phyloP scores from a whole-genome alignment of 1,139 yeast genomes.

The Arxiozyma slooffiae region DNA sequence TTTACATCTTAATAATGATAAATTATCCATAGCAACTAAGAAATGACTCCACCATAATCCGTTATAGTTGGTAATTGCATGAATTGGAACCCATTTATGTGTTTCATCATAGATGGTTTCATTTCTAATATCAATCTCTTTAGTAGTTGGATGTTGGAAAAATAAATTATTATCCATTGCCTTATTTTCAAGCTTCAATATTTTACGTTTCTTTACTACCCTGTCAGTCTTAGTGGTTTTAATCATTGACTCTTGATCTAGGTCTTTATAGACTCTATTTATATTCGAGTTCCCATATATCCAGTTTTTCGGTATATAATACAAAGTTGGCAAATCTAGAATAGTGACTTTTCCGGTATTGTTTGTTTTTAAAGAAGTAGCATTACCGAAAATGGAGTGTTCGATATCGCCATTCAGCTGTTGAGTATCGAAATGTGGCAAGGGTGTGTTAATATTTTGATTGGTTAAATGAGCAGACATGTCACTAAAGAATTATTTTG shows the following conservation, averaged over 20 bases:
- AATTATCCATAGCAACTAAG: conserved; percentile 7
- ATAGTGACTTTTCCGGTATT: background rate
- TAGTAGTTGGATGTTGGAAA: background rate
- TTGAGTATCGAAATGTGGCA: background rate
- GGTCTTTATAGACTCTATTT: background rate
- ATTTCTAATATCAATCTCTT: background rate
- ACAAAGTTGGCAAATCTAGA: background rate
- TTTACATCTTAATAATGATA: conserved; percentile 11
- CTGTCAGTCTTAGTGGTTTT: background rate
- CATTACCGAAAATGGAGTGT: background rate
- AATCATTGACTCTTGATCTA: background rate
- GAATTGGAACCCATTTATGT: conserved; percentile 12
- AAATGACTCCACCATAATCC: conserved; percentile 12
- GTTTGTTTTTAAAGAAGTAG: too few species aligned
- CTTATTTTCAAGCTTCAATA: too few species aligned
- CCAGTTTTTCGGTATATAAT: background rate
- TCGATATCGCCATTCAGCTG: background rate
- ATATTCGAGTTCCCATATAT: background rate
- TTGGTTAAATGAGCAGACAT: background rate
- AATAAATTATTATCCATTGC: background rate
- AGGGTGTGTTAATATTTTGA: too few species aligned
- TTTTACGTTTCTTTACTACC: background rate
- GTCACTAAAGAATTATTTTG: too few species aligned
- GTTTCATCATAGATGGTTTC: conserved; percentile 1
- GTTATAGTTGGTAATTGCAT: background rate